Evolutionary conservation across 2,329 filamentous ascomycete genomes (phyloP), one percentile per base, ranked within the genome.

Genomic region (Coniochaeta prunicola): DNA sequence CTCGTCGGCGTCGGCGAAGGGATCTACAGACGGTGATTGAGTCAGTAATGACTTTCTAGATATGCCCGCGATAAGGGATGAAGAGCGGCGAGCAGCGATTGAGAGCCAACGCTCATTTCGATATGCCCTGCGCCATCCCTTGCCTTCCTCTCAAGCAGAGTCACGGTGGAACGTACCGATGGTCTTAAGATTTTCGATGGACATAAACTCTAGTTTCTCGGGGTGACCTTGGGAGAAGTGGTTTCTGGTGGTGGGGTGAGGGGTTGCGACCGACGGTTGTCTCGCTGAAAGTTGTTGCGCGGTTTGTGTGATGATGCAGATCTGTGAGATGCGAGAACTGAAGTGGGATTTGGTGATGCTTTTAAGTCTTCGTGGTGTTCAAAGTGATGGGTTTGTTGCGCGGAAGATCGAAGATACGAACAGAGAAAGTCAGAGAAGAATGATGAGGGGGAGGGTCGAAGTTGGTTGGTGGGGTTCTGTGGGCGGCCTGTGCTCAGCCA

Each of bases 1-100:
- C 88, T 97, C 93, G 91, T 97, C 94, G 87, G 92, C 94, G 91
- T 97, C 94, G 89, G 94, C 94, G 91, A 99, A 99, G 89, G 94
- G 94, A 89, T 99, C 94, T 97, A 74, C 69, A 33, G 17, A 40
- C 26, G 42, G 15, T 54, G 42, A 26, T 65, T 73, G 60, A 74
- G 72, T 67, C 61, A 63, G 60, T 26, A 54, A 48, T 59, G 54
- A n/a, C 12, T n/a, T 57, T 10, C 28, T 13, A 30, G 45, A 33
- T 21, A 38, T 56, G 15, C 45, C 36, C 21, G 42, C n/a, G 57
- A 40, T 28, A 56, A 26, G 45, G 21, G 9, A 40, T 21, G 36
- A 53, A 5, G 21, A 24, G 9, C 24, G 10, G 53, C 26, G 40
- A 13, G 19, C 53, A 38, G 30, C 31, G 30, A 24, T 54, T 21